Conservation (phyloP, 108 stramenopile species). For the Conticribra weissflogii region DNA sequence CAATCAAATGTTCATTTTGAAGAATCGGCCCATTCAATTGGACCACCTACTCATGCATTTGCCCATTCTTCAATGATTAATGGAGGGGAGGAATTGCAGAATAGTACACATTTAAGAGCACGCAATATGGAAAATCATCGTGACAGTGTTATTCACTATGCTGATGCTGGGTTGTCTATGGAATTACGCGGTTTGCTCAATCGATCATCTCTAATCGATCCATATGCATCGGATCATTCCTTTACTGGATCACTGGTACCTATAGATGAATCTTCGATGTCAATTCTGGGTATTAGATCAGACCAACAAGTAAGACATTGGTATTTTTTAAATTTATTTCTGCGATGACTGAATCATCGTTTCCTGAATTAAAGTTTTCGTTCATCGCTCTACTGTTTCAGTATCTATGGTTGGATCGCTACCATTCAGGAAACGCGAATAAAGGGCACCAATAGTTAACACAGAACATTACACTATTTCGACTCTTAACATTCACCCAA, state of each 20-base stretch:
- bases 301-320: slow-evolving; percentile 26
- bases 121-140: too few species aligned
- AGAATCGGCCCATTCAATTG: slow-evolving; percentile 42
- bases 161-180: slow-evolving; percentile 54
- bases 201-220: slow-evolving; percentile 43
- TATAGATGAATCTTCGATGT: slow-evolving; percentile 29
- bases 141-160: slow-evolving; percentile 55
- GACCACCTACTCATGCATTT: slow-evolving; percentile 42
- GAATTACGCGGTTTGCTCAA: slow-evolving; percentile 51
- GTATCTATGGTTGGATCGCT: slow-evolving; percentile 39
- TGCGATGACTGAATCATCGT: not conserved
- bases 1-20: slow-evolving; percentile 36
- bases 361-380: not conserved
- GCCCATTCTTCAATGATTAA: slow-evolving; percentile 28
- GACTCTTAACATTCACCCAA: too few species aligned
- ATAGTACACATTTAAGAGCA: too few species aligned
- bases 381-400: not conserved
- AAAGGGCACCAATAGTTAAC: slow-evolving; percentile 5
- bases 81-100: not conserved
- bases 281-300: slow-evolving; percentile 30
- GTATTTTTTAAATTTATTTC: not conserved
- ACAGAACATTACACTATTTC: too few species aligned
- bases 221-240: slow-evolving; percentile 36
- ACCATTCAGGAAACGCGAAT: slow-evolving; percentile 28
- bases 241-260: slow-evolving; percentile 48